phyloP scores from a whole-genome alignment of 106 monocot genomes.

The Posidonia australis region DNA sequence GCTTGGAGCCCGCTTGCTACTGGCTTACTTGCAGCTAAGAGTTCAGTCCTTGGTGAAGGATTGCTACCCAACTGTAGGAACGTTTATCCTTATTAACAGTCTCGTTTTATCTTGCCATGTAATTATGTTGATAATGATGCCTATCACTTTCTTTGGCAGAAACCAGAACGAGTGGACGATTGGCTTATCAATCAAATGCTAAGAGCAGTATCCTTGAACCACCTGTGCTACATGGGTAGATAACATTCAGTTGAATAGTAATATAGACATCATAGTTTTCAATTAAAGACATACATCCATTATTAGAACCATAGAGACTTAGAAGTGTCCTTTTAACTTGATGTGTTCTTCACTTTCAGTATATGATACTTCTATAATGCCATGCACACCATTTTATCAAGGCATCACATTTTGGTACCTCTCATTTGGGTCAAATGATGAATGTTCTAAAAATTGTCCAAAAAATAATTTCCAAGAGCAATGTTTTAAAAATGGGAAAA shows the following conservation, averaged over 20 bases:
- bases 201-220: constrained; percentile 81
- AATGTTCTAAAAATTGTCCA: too few relatives aligned
- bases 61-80: constrained; percentile 69
- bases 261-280: too few relatives aligned
- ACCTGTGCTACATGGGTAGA: neutral
- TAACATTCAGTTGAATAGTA: too few relatives aligned
- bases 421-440: too few relatives aligned
- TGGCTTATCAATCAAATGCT: constrained; percentile 59
- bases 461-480: too few relatives aligned
- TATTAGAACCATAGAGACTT: too few relatives aligned
- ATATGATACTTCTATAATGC: too few relatives aligned
- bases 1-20: constrained; percentile 44
- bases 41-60: constrained; percentile 44
- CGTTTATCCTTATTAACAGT: neutral
- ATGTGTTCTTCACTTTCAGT: too few relatives aligned
- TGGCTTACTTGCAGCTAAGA: constrained; percentile 50
- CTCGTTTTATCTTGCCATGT: neutral
- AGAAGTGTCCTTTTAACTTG: too few relatives aligned
- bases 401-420: too few relatives aligned
- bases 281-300: neutral
- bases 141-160: constrained; percentile 30
- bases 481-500: too few relatives aligned
- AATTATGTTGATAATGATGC: neutral
- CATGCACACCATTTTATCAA: too few relatives aligned
- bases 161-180: constrained; percentile 46